Base-by-base conservation (phyloP, 2,329 filamentous ascomycete species). In the Trichoderma sp. region DNA sequence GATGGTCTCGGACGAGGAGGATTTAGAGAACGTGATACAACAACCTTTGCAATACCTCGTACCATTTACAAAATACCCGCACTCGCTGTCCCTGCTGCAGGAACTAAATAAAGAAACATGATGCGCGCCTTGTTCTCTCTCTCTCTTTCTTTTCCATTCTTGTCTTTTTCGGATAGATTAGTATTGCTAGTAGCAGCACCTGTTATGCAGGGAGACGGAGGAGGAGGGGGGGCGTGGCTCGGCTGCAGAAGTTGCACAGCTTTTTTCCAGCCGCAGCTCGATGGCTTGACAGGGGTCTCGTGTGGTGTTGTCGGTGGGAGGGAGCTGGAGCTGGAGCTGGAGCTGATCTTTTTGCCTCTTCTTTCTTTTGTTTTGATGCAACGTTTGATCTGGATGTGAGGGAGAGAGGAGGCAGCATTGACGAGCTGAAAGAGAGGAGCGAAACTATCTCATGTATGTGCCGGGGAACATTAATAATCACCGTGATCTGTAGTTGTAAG, bases 201-300 rank as follows among this genome's bases (percentile, higher is more conserved):
- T 41, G 19, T 19, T 34, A 60, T 50, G 44, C 21, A 60, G 10
- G 45, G 45, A 19, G 47, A 44, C 28, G 28, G 28, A 30, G 28
- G 28, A 30, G 30, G 34, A 14, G 34, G 58, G 17, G 59, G 48
- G 44, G 56, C 24, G 55, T 59, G 56, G 59, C 34, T 54, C 39
- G 48, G 47, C 19, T 62, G 47, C 47, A 50, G 58, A 14, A 19
- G 58, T 61, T 4, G 39, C 24, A 54, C 47, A 45, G 59, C 59
- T 39, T 39, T 39, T 39, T 14, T 39, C 44, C 48, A 54, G 59
- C 47, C 47, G 59, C 47, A 62, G 59, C 43, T 39, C 24, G 48
- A 54, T 30, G 48, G 48, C 48, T 62, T 52, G 59, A 62, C 59
- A 52, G 39, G 58, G 45, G 21, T 19, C 24, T 14, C 21, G 28